These are phyloP conservation scores for Hypoxylon perforatum DNA, from an alignment of 495 filamentous ascomycete genomes.

Conservation along the genomic window DNA sequence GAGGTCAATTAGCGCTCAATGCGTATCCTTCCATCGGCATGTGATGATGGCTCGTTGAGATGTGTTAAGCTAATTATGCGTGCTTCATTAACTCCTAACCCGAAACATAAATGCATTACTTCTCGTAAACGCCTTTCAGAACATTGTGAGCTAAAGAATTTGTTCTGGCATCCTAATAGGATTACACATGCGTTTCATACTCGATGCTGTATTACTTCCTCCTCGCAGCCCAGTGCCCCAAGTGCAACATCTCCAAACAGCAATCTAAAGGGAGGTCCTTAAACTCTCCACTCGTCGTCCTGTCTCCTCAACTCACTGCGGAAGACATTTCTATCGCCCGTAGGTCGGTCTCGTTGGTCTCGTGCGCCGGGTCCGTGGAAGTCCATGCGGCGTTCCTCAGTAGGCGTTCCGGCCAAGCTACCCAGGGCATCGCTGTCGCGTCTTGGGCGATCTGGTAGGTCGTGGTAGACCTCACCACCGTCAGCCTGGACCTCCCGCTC, in stretches of 20 bases:
- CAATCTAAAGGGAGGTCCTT: slow-evolving; percentile 13
- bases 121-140: no score
- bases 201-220: background rate
- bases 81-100: slow-evolving; percentile 14
- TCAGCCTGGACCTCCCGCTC: slow-evolving; percentile 45
- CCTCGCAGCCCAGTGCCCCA: slow-evolving; percentile 2
- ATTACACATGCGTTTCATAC: slow-evolving; percentile 3
- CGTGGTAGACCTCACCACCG: slow-evolving; percentile 43
- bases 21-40: slow-evolving; percentile 55
- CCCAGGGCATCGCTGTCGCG: slow-evolving; percentile 54
- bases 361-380: slow-evolving; percentile 30
- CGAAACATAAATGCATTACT: background rate
- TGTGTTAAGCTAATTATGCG: slow-evolving; percentile 12
- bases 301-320: slow-evolving; percentile 51
- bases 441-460: slow-evolving; percentile 41
- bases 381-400: slow-evolving; percentile 47
- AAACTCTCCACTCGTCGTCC: slow-evolving; percentile 34
- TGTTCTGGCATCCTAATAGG: no score
- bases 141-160: no score
- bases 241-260: background rate
- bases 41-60: background rate
- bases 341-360: slow-evolving; percentile 10
- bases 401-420: slow-evolving; percentile 52
- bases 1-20: slow-evolving; percentile 71
- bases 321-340: slow-evolving; percentile 44